These are phyloP conservation scores for Parathielavia hyrcaniae DNA, from an alignment of 495 filamentous ascomycete species.

Conservation along the genomic window DNA sequence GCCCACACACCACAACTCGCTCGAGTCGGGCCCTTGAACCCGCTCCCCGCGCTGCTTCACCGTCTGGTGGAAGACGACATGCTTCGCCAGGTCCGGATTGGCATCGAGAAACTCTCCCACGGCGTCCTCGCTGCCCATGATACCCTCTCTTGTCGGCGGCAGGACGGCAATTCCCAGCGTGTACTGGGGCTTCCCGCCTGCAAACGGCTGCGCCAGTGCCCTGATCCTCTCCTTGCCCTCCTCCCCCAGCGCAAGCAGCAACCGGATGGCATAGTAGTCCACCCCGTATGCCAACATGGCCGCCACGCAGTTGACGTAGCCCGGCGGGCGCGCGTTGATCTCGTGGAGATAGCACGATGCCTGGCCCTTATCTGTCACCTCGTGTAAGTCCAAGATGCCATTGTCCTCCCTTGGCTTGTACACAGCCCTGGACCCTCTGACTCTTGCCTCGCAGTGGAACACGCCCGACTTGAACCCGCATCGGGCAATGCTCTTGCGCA, in stretches of 20 bases:
- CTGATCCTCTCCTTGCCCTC: slow-evolving; percentile 20
- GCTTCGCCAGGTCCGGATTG: slow-evolving; percentile 15
- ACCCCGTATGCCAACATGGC: slow-evolving; percentile 33
- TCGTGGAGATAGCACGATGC: slow-evolving; percentile 30
- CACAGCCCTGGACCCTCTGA: slow-evolving; percentile 16
- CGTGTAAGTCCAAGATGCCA: slow-evolving; percentile 18
- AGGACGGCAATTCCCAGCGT: slow-evolving; percentile 19
- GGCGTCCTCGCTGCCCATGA: slow-evolving; percentile 20
- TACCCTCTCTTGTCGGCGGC: slow-evolving; percentile 15
- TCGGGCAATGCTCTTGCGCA: slow-evolving; percentile 18
- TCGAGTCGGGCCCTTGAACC: slow-evolving; percentile 22
- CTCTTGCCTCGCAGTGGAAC: slow-evolving; percentile 33
- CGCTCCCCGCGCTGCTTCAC: slow-evolving; percentile 22
- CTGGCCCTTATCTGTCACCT: not conserved
- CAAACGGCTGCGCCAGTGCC: slow-evolving; percentile 28
- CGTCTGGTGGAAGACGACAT: slow-evolving; percentile 21
- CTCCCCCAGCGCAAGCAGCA: slow-evolving; percentile 27
- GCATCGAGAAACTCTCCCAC: slow-evolving; percentile 21
- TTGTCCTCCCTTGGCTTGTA: slow-evolving; percentile 14
- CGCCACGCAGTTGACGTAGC: slow-evolving; percentile 22
- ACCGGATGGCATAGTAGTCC: slow-evolving; percentile 31
- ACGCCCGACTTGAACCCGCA: slow-evolving; percentile 33
- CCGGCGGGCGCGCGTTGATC: slow-evolving; percentile 34
- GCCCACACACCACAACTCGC: slow-evolving; percentile 22
- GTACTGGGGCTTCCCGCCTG: slow-evolving; percentile 18